Conservation (phyloP, 805 yeast species). For the Cyberlindnera mrakii region DNA sequence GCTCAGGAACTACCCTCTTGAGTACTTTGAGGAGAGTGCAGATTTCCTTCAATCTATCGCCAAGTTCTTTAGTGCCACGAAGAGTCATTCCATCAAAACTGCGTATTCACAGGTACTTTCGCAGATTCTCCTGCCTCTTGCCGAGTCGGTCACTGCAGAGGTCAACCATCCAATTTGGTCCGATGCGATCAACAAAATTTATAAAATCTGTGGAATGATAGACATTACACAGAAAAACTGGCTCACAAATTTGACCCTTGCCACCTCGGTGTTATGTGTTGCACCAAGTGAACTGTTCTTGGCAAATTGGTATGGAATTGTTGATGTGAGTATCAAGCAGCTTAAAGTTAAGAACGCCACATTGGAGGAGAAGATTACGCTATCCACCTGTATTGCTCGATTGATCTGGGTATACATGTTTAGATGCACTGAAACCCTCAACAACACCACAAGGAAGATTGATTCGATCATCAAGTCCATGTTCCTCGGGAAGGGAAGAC, state of each 20-base stretch:
- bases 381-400: slow-evolving; percentile 62
- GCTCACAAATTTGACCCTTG: slow-evolving; percentile 60
- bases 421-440: slow-evolving; percentile 82
- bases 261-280: slow-evolving; percentile 72
- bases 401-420: slow-evolving; percentile 86
- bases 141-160: slow-evolving; percentile 86
- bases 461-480: slow-evolving; percentile 55
- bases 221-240: slow-evolving; percentile 46
- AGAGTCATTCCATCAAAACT: slow-evolving; percentile 55
- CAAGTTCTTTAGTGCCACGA: slow-evolving; percentile 68
- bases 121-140: slow-evolving; percentile 70
- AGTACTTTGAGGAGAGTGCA: slow-evolving; percentile 87
- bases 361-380: slow-evolving; percentile 41
- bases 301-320: slow-evolving; percentile 60
- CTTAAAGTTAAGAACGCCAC: slow-evolving; percentile 54
- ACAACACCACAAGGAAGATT: slow-evolving; percentile 75
- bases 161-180: slow-evolving; percentile 96
- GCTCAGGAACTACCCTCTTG: slow-evolving; percentile 79
- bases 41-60: slow-evolving; percentile 82
- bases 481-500: slow-evolving; percentile 53
- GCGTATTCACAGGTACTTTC: slow-evolving; percentile 85
- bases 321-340: slow-evolving; percentile 56
- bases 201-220: slow-evolving; percentile 41
- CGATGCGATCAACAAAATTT: slow-evolving; percentile 64
- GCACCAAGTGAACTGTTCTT: slow-evolving; percentile 74